Evolutionary conservation across 228 moss, liverwort and hornwort genomes (phyloP).

Genomic region (Sphagnum fallax): DNA sequence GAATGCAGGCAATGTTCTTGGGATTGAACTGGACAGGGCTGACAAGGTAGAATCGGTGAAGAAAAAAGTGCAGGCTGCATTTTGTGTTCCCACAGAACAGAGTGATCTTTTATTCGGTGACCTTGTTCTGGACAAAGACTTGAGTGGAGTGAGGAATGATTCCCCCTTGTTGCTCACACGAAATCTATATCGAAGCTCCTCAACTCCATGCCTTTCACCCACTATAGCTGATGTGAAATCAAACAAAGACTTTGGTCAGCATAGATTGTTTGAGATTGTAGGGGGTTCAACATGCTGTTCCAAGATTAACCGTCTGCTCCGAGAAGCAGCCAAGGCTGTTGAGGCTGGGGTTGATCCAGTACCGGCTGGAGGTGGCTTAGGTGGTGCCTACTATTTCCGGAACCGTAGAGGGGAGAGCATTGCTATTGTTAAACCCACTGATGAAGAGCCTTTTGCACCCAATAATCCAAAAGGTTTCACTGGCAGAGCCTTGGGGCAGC

Average conservation of each 20-base stretch:
- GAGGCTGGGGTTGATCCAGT: slow-evolving; percentile 71
- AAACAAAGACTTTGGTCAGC: slow-evolving; percentile 22
- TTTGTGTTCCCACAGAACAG: slow-evolving; percentile 88
- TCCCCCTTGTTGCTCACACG: slow-evolving; percentile 73
- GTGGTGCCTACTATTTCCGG: slow-evolving; percentile 88
- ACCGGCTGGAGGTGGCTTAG: slow-evolving; percentile 56
- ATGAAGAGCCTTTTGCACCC: slow-evolving; percentile 94
- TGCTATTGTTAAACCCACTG: slow-evolving; percentile 86
- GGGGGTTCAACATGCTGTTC: slow-evolving; percentile 43
- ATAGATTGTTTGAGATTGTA: slow-evolving; percentile 63
- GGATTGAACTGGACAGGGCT: slow-evolving; percentile 88
- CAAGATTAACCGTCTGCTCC: slow-evolving; percentile 53
- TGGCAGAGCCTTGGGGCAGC: slow-evolving; percentile 68
- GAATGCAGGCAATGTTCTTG: slow-evolving; percentile 60
- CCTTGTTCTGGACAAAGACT: slow-evolving; percentile 73
- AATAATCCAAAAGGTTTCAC: slow-evolving; percentile 94
- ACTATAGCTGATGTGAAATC: slow-evolving; percentile 14
- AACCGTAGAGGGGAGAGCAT: slow-evolving; percentile 57
- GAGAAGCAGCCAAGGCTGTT: slow-evolving; percentile 66
- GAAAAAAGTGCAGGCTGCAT: slow-evolving; percentile 83
- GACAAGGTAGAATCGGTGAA: slow-evolving; percentile 84
- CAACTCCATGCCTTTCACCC: slow-evolving; percentile 84
- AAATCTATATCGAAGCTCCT: slow-evolving; percentile 67
- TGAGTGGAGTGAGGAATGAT: slow-evolving; percentile 76
- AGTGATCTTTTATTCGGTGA: slow-evolving; percentile 71